Base-by-base conservation (phyloP, 129 eudicot species). In the Tagetes erecta region DNA sequence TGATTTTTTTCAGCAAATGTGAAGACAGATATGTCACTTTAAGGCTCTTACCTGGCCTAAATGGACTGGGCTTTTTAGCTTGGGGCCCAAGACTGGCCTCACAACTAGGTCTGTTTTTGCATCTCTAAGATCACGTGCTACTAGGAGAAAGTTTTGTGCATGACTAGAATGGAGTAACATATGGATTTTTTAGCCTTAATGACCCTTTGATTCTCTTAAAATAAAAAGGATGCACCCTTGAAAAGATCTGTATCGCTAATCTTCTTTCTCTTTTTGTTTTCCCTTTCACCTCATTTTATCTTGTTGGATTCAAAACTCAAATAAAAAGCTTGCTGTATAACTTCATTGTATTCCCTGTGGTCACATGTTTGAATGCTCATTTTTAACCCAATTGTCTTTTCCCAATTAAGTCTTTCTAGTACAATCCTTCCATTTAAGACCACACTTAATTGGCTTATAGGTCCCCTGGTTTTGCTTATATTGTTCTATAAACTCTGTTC, bases 371-470 rank as follows among this genome's bases (percentile, higher is more conserved):
- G 11, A 62, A 62, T 13, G 40, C 14, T 1, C 39, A 34, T 58
- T 58, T 6, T 57, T 34, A 2, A 58, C 38, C 40, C 10, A 2
- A 3, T 33, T 58, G 40, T 34, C 36, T 56, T 27, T 56, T 27
- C 7, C 65, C 39, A 1, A 53, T 49, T 47, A 8, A 37, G 37
- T 9, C 12, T 20, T 51, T 53, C 3, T 55, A 35, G 57, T 58
- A 34, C 69, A 73, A n/a, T 6, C 35, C 58, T 73, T 12, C 57
- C 35, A 31, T 64, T 13, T 37, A 49, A 36, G 39, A 37, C 20
- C 71, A 64, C 5, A 38, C 71, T 20, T 49, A 46, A 73, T 65
- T 75, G 72, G 64, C 72, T 50, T 49, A 63, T 55, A 8, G 68
- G 68, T 74, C 71, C 31, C 57, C 52, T 66, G 38, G 31, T 80